A percentile compares a stretch with the other conserved stretches of the same genome.
Conservation (phyloP, 1,139 yeast genomes). For the Lodderomyces oxycetoniae region DNA sequence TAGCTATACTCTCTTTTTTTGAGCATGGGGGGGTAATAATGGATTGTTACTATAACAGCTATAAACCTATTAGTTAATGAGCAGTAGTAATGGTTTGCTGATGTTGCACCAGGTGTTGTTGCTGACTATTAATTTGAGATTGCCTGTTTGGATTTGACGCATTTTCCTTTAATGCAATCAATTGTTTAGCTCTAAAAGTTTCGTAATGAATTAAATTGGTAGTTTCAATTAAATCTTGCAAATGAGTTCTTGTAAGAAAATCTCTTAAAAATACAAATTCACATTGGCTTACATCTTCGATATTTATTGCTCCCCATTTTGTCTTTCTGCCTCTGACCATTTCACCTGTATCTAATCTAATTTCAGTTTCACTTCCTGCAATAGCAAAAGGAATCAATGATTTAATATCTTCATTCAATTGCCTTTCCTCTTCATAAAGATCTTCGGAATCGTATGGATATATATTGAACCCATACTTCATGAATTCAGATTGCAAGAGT, state of each 20-base stretch:
- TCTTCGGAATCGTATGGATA: conserved; percentile 85
- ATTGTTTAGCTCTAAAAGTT: conserved; percentile 87
- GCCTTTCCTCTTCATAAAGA: conserved; percentile 73
- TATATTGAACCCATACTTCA: conserved; percentile 66
- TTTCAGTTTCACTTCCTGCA: conserved; percentile 84
- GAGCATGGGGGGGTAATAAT: no score
- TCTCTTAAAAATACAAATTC: conserved; percentile 92
- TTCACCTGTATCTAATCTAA: conserved; percentile 60
- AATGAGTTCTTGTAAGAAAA: conserved; percentile 89
- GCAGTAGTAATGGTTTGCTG: conserved; percentile 2
- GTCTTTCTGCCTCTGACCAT: conserved; percentile 85
- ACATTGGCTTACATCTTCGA: conserved; percentile 91
- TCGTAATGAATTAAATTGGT: conserved; percentile 89
- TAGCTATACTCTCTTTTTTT: no score
- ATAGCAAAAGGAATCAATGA: conserved; percentile 90
- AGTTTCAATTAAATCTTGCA: conserved; percentile 93
- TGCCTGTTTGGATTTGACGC: conserved; percentile 35
- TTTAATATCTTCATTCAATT: conserved; percentile 70
- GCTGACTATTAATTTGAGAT: conserved; percentile 1
- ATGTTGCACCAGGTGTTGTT: conserved; percentile 3
- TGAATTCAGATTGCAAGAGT: conserved; percentile 71
- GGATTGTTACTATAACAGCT: no score
- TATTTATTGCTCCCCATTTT: conserved; percentile 88
- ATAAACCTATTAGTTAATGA: conserved; percentile 1
- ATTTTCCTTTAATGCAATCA: conserved; percentile 89